phyloP scores from a whole-genome alignment of 371 early-diverging fungal genomes.

The Mortierella sp. region DNA sequence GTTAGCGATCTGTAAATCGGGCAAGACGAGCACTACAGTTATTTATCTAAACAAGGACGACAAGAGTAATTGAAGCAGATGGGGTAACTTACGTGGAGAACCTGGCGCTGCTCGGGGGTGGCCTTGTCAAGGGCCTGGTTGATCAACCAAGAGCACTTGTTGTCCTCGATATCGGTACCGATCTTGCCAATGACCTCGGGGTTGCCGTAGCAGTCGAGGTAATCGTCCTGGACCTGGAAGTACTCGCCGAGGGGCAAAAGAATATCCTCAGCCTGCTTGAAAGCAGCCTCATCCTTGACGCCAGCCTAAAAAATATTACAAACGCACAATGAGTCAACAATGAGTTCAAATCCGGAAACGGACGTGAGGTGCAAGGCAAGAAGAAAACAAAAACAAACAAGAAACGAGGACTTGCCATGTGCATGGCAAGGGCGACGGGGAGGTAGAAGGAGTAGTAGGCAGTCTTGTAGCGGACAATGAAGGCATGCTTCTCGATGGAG shows the following conservation, averaged over 20 bases:
- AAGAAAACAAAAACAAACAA: not conserved
- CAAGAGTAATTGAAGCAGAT: not conserved
- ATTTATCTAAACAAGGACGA: constrained; percentile 7
- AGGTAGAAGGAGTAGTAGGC: constrained; percentile 99
- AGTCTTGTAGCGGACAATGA: constrained; percentile 97
- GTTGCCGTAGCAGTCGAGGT: constrained; percentile 92
- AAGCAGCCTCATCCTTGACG: constrained; percentile 79
- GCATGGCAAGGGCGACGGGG: constrained; percentile 95
- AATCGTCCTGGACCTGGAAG: constrained; percentile 99
- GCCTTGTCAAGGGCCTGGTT: constrained; percentile 88
- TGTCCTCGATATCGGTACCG: constrained; percentile 98
- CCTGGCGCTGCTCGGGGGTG: constrained; percentile 83
- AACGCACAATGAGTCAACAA: not conserved
- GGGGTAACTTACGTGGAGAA: constrained; percentile 77
- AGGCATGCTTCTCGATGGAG: constrained; percentile 90
- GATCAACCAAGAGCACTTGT: constrained; percentile 99
- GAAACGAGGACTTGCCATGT: constrained; percentile 68
- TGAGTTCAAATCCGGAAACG: not conserved
- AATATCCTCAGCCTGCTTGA: constrained; percentile 85
- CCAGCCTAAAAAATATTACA: constrained; percentile 67
- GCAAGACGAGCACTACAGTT: not conserved
- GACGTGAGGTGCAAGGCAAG: not conserved
- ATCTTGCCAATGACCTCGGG: constrained; percentile 97
- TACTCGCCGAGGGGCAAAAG: constrained; percentile 96
- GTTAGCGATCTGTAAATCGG: not conserved